A percentile compares a stretch with the other conserved stretches of the same genome.
These are phyloP conservation scores for Cytospora schulzeri DNA, from an alignment of 2,329 filamentous ascomycete species.

Conservation along the genomic window DNA sequence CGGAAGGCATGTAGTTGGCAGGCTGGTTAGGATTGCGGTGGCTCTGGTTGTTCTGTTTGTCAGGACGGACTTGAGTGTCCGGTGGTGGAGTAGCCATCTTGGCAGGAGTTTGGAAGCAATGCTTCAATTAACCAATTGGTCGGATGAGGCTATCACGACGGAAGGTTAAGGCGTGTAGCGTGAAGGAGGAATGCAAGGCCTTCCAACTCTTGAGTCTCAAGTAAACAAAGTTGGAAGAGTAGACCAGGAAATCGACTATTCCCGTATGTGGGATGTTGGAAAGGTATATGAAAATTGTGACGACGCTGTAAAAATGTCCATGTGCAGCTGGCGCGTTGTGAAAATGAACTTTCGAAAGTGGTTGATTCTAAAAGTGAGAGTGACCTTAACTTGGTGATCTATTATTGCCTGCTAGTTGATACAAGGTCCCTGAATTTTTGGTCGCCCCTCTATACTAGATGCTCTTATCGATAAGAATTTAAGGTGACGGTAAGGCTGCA, in stretches of 20 bases:
- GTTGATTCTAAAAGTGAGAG: background rate
- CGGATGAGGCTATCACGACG: background rate
- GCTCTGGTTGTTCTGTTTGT: slow-evolving; percentile 4
- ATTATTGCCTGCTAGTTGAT: background rate
- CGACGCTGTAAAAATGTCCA: background rate
- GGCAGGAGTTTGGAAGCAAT: slow-evolving; percentile 2
- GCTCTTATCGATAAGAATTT: slow-evolving; percentile 22
- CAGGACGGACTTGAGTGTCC: slow-evolving; percentile 4
- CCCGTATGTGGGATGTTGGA: background rate
- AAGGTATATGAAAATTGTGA: background rate
- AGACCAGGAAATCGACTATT: background rate
- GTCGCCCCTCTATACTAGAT: slow-evolving; percentile 20
- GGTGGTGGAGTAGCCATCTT: slow-evolving; percentile 14
- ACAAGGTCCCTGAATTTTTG: slow-evolving; percentile 18
- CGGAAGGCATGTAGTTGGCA: slow-evolving; percentile 26
- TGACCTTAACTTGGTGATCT: background rate
- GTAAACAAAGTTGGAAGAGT: background rate
- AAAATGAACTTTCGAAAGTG: background rate
- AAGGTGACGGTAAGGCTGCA: background rate
- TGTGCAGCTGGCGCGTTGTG: slow-evolving; percentile 4
- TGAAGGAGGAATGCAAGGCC: background rate
- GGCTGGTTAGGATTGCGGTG: slow-evolving; percentile 22
- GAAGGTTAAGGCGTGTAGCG: background rate
- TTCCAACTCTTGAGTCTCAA: background rate
- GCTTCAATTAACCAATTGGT: background rate